Evolutionary conservation across 306 rosid genomes (phyloP).

Genomic region (Pyrus bretschneideri): DNA sequence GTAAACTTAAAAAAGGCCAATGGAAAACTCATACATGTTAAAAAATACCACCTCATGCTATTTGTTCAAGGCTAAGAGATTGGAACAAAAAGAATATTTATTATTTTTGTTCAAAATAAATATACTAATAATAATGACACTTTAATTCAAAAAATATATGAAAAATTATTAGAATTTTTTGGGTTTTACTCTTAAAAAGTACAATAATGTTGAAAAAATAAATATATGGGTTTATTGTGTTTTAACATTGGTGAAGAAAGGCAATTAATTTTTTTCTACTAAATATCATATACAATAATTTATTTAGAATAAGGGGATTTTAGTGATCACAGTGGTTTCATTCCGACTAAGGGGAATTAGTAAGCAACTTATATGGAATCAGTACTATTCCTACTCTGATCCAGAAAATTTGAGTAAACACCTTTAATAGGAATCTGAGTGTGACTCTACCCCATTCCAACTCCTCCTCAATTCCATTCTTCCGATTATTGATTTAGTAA

Average conservation of each 20-base stretch:
- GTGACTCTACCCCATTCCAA: background rate
- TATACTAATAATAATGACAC: background rate
- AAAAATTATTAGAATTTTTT: background rate
- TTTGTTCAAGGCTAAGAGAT: background rate
- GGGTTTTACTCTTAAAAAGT: background rate
- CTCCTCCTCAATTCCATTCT: background rate
- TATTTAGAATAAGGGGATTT: background rate
- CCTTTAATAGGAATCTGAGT: too few relatives aligned
- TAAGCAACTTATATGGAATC: too few relatives aligned
- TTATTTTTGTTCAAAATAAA: background rate
- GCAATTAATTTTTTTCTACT: too few relatives aligned
- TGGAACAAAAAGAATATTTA: background rate
- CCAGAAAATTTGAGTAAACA: too few relatives aligned
- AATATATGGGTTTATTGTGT: too few relatives aligned
- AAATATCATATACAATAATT: background rate
- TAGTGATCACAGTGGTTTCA: too few relatives aligned
- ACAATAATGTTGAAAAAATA: too few relatives aligned
- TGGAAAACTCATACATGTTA: background rate
- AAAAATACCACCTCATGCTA: background rate
- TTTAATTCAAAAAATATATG: background rate
- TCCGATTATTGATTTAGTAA: background rate
- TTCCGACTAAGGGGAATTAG: too few relatives aligned
- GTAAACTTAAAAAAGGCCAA: background rate
- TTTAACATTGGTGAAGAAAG: too few relatives aligned
- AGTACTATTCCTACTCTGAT: too few relatives aligned